Evolutionary conservation across 805 yeast genomes (phyloP).

Genomic region (Starmerella lactis-condensi): DNA sequence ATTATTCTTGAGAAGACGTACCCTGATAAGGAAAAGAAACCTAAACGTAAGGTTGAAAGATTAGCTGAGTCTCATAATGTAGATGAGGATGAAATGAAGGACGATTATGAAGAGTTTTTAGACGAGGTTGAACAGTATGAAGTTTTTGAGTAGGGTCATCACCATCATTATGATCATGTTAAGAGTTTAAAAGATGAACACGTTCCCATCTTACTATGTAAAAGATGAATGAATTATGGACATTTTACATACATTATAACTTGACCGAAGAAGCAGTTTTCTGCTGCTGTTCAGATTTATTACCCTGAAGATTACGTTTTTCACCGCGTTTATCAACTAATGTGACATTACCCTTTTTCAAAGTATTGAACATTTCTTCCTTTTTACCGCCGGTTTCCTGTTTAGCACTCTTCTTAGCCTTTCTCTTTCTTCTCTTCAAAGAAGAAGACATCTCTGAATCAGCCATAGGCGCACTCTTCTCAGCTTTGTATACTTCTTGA

Average conservation of each 20-base stretch:
- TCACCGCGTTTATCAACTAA: conserved; percentile 62
- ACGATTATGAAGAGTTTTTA: conserved; percentile 65
- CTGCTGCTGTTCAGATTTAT: conserved; percentile 31
- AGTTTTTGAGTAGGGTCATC: conserved; percentile 4
- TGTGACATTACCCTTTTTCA: conserved; percentile 60
- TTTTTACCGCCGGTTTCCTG: conserved; percentile 20
- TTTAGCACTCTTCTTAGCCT: conserved; percentile 40
- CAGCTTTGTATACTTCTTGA: conserved; percentile 61
- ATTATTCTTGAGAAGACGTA: conserved; percentile 78
- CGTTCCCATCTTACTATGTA: too few species aligned
- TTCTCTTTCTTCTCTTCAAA: conserved; percentile 48
- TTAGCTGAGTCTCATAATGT: conserved; percentile 83
- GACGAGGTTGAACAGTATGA: conserved; percentile 76
- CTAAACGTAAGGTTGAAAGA: conserved; percentile 76
- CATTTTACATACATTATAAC: conserved; percentile 13
- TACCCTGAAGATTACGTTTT: conserved; percentile 54
- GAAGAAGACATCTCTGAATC: conserved; percentile 14
- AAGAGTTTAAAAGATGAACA: too few species aligned
- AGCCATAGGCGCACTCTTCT: conserved; percentile 12
- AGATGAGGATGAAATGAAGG: conserved; percentile 27
- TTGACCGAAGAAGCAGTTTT: conserved; percentile 18
- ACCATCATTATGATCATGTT: conserved; percentile 1
- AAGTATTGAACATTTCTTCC: conserved; percentile 40
- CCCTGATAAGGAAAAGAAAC: conserved; percentile 53
- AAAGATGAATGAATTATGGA: not conserved